These are phyloP conservation scores for Penicillium decumbens DNA, from an alignment of 2,329 filamentous ascomycete genomes.

Conservation along the genomic window DNA sequence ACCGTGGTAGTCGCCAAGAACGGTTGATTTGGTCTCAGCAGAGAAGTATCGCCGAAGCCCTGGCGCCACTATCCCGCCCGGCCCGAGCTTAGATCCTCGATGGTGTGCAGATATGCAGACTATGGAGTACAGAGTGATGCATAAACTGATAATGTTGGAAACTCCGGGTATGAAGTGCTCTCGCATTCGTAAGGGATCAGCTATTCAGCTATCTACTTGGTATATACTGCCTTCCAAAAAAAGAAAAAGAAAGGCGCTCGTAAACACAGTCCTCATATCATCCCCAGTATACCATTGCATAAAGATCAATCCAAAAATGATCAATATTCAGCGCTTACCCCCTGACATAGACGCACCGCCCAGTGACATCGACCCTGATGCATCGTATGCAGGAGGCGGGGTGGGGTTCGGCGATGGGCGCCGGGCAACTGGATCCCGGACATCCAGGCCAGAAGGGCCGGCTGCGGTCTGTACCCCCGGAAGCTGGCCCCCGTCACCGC, in stretches of 20 bases:
- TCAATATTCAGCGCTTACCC: constrained; percentile 27
- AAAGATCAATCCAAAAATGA: not conserved
- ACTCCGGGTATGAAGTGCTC: too few species aligned
- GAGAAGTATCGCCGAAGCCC: constrained; percentile 2
- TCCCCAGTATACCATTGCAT: not conserved
- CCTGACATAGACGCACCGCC: constrained; percentile 31
- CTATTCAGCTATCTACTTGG: not conserved
- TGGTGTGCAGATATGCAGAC: not conserved
- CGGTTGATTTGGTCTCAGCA: not conserved
- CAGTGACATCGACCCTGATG: constrained; percentile 33
- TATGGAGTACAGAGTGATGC: too few species aligned
- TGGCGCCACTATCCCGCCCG: not conserved
- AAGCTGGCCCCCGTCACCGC: constrained; percentile 44
- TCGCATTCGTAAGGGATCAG: not conserved
- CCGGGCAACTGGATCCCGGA: constrained; percentile 23
- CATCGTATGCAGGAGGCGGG: constrained; percentile 41
- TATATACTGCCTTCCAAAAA: not conserved
- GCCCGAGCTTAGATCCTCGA: constrained; percentile 1
- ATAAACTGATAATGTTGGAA: too few species aligned
- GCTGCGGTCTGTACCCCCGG: constrained; percentile 12
- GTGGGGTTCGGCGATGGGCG: constrained; percentile 34
- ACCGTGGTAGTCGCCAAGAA: not conserved
- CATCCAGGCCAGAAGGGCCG: constrained; percentile 13
- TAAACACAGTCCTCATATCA: not conserved
- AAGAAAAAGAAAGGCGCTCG: not conserved